Evolutionary conservation across 2,329 filamentous ascomycete species (phyloP).

Genomic region (Fusarium marasasianum): DNA sequence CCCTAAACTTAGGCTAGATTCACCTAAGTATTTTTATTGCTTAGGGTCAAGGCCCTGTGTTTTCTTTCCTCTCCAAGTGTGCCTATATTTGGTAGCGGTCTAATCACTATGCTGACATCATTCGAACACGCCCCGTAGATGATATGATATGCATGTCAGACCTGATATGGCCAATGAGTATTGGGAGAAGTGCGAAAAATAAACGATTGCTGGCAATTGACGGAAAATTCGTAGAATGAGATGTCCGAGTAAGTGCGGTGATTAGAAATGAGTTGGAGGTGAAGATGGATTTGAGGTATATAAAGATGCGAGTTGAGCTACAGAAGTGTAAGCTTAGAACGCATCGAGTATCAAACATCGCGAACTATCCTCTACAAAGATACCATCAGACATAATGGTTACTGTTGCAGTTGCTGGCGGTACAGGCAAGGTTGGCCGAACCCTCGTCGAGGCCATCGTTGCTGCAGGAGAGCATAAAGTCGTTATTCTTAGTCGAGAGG

Average conservation of each 20-base stretch:
- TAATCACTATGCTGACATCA: not conserved
- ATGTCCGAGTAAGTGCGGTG: not conserved
- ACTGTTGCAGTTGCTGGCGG: constrained; percentile 12
- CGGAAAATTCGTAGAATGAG: not conserved
- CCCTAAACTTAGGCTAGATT: too few relatives aligned
- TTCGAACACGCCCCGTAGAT: not conserved
- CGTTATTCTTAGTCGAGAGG: not conserved
- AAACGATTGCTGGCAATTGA: constrained; percentile 1
- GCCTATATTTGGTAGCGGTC: not conserved
- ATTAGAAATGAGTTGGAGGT: not conserved
- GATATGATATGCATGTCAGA: not conserved
- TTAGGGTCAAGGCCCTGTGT: too few relatives aligned
- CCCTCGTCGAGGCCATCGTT: not conserved
- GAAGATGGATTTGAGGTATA: not conserved
- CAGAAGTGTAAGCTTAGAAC: rapidly evolving
- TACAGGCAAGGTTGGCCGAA: constrained; percentile 10
- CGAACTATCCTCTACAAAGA: rapidly evolving
- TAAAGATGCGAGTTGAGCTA: not conserved
- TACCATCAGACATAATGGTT: not conserved
- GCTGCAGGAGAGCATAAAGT: not conserved
- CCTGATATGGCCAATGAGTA: not conserved
- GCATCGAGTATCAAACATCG: not conserved
- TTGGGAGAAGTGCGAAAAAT: not conserved
- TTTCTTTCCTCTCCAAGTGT: too few relatives aligned
- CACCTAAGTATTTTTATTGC: too few relatives aligned